Percentiles rank a stretch among this genome's conserved stretches.
Conservation (phyloP, 2,329 filamentous ascomycete species). For the Penicillium digitatum region DNA sequence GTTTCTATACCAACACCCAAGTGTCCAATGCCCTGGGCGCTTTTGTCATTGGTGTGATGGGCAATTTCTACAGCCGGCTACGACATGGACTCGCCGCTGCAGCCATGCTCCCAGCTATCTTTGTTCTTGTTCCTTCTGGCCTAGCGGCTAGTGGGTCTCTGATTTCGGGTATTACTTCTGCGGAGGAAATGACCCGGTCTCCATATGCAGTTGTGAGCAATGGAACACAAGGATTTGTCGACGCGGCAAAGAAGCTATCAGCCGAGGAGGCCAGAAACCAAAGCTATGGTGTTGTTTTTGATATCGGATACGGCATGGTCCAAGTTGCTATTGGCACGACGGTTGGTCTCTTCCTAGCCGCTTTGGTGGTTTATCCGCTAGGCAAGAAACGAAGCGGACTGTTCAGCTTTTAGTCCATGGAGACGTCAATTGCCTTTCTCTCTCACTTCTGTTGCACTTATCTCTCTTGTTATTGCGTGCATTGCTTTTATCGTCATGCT, state of each 20-base stretch:
- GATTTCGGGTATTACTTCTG: constrained; percentile 54
- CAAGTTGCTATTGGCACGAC: constrained; percentile 48
- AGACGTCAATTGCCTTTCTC: background rate
- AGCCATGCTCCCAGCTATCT: constrained; percentile 81
- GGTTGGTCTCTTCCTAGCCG: constrained; percentile 46
- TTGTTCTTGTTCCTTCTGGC: constrained; percentile 61
- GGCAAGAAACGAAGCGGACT: constrained; percentile 46
- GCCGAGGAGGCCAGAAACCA: constrained; percentile 26
- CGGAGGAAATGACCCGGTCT: constrained; percentile 49
- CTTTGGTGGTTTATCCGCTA: constrained; percentile 46
- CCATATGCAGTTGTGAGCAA: constrained; percentile 26
- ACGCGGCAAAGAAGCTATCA: constrained; percentile 34
- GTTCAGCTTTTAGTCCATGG: constrained; percentile 40
- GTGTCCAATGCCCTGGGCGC: constrained; percentile 75
- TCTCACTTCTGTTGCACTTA: background rate
- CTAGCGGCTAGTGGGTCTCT: constrained; percentile 56
- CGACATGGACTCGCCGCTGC: constrained; percentile 77
- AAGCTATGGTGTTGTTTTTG: constrained; percentile 44
- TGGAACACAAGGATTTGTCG: constrained; percentile 22
- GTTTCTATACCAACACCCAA: constrained; percentile 66
- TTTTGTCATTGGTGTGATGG: constrained; percentile 69
- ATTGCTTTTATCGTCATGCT: constrained; percentile 2
- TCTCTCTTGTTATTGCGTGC: background rate
- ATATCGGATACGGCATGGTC: constrained; percentile 47
- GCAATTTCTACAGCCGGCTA: constrained; percentile 70